A percentile compares a stretch with the other conserved stretches of the same genome.
Evolutionary conservation across 495 filamentous ascomycete genomes (phyloP).

Genomic region (Cudoniella acicularis): DNA sequence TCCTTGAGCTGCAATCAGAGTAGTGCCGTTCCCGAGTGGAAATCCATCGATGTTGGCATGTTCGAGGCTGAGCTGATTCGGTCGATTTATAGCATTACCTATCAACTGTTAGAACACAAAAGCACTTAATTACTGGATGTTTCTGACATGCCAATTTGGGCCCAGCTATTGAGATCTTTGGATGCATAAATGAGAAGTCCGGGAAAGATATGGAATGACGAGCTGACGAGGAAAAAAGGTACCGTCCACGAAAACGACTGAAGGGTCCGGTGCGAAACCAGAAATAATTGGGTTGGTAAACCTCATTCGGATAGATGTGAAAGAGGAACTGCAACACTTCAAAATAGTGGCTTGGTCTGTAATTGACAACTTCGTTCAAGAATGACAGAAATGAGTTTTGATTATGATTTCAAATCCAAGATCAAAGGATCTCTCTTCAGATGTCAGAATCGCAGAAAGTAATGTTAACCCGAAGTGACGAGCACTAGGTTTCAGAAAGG

Average conservation of each 20-base stretch:
- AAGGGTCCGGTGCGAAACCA: constrained; percentile 53
- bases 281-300: constrained; percentile 45
- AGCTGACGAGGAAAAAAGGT: constrained; percentile 34
- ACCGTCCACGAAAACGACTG: constrained; percentile 44
- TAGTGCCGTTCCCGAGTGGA: constrained; percentile 12
- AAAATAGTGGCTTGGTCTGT: no score
- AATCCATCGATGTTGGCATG: neutral
- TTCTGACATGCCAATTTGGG: constrained; percentile 21
- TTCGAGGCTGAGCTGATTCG: constrained; percentile 38
- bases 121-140: no score
- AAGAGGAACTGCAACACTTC: no score
- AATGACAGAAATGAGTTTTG: no score
- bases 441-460: no score
- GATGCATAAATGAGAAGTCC: constrained; percentile 37
- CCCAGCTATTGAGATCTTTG: constrained; percentile 33
- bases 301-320: no score
- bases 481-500: no score
- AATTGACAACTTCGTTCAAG: no score
- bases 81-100: constrained; percentile 35
- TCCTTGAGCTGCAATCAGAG: constrained; percentile 39
- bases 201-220: constrained; percentile 36
- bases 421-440: no score
- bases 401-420: no score
- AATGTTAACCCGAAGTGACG: no score
- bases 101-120: no score